Conservation (phyloP, 495 filamentous ascomycete genomes). For the Staphylotrichum tortipilum region DNA sequence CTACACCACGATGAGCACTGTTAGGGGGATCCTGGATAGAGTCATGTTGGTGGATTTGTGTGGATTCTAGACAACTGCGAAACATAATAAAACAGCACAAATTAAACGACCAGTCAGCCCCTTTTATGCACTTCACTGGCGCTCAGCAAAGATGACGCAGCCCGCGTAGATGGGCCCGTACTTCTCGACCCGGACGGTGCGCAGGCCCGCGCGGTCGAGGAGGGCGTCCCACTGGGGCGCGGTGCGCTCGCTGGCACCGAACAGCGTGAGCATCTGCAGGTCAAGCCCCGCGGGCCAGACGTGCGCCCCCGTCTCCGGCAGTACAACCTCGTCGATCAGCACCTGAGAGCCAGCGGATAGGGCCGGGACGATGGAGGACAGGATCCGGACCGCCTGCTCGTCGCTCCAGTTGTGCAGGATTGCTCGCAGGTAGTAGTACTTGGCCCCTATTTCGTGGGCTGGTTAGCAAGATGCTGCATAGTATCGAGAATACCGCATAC, state of each 20-base stretch:
- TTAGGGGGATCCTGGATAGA: no score
- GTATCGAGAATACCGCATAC: no score
- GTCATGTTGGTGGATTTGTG: no score
- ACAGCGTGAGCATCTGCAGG: neutral
- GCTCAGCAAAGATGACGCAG: neutral
- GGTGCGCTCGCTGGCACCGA: neutral
- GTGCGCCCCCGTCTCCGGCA: neutral
- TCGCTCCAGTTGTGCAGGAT: neutral
- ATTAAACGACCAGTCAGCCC: no score
- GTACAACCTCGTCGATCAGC: neutral
- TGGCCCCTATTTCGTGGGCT: no score
- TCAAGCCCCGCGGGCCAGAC: neutral
- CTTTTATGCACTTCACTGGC: no score
- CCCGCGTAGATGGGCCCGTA: neutral
- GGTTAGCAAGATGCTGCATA: no score
- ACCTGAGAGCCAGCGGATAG: neutral
- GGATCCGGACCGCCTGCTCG: slow-evolving; percentile 7
- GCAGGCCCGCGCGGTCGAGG: neutral
- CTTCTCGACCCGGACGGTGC: neutral
- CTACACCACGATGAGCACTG: no score
- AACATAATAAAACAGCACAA: no score
- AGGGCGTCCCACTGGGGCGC: neutral
- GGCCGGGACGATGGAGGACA: neutral
- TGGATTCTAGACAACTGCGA: no score
- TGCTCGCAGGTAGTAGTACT: neutral